Evolutionary conservation across 306 rosid species (phyloP), one percentile per base, ranked within the genome.

Genomic region (Corylus avellana): DNA sequence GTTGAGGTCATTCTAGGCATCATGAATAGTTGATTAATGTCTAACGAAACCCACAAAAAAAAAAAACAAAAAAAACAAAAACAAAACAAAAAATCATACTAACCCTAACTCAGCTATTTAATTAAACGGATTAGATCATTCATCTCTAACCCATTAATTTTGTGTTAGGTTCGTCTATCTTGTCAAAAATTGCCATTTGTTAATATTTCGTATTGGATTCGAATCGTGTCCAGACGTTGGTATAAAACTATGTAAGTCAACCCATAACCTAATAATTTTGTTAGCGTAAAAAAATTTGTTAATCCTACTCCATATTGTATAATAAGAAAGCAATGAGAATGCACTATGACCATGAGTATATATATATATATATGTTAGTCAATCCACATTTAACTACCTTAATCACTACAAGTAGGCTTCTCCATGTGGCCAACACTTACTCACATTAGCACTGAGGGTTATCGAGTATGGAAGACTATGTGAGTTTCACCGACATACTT

Each of bases 341-440:
- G 70, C 44, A 35, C 46, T 6, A 32, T 55, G 20, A 5, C 0
- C 22, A 54, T 39, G 51, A 22, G 25, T 22, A 22, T 22, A 22
- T 22, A 22, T 67, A 67, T 39, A 17, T 67, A 29, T 67, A 5
- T 37, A 37, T 39, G 27, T 11, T 67, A 42, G 72, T 67, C 29
- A 67, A 39, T 67, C 72, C 72, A 42, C 50, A 8, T 67, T 67
- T 39, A 67, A 67, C 72, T 42, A 42, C 72, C 72, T 67, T 67
- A 67, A 67, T 67, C 72, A 67, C 48, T 9, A 35, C 12, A 35
- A 64, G n/a, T 35, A 39, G 50, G 29, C 44, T 67, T 39, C 51
- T 16, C 72, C 72, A 67, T 67, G 72, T 67, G 72, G 51, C 72
- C 51, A 67, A 67, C 72, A 67, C 72, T 67, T 49, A 67, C 51